Evolutionary conservation across 192 early-diverging fungal genomes (phyloP).

Genomic region (Entomortierella chlamydospora): DNA sequence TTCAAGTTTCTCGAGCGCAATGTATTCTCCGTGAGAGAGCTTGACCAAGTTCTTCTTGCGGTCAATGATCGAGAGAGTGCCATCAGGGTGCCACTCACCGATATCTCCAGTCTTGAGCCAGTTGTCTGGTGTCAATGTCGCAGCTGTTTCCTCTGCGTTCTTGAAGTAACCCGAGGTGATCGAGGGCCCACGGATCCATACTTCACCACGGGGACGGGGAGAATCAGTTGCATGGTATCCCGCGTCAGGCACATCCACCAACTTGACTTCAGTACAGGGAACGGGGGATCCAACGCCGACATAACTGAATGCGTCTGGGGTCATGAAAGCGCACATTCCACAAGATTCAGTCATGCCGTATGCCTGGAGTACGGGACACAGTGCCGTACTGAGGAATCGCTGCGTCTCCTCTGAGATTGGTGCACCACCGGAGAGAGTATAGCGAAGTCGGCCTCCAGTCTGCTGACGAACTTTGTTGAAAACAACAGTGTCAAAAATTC

Average conservation of each 20-base stretch:
- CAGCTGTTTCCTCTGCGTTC: conserved; percentile 78
- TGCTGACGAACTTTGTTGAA: conserved; percentile 83
- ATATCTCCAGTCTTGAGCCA: conserved; percentile 90
- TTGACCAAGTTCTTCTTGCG: conserved; percentile 86
- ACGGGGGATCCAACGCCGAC: conserved; percentile 78
- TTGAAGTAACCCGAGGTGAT: conserved; percentile 87
- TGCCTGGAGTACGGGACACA: conserved; percentile 85
- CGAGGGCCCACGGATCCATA: conserved; percentile 78
- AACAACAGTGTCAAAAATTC: conserved; percentile 74
- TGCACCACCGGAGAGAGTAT: conserved; percentile 87
- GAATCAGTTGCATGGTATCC: conserved; percentile 72
- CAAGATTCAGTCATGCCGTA: conserved; percentile 87
- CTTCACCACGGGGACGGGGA: conserved; percentile 87
- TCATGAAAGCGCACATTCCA: conserved; percentile 75
- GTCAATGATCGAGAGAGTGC: conserved; percentile 79
- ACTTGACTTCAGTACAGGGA: conserved; percentile 71
- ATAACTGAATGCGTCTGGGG: conserved; percentile 64
- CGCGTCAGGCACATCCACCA: conserved; percentile 72
- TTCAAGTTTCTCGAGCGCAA: conserved; percentile 93
- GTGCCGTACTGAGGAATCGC: conserved; percentile 74
- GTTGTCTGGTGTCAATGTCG: conserved; percentile 79
- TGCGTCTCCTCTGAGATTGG: conserved; percentile 86
- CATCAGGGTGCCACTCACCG: conserved; percentile 70
- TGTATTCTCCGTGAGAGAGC: conserved; percentile 81
- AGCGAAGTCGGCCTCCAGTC: conserved; percentile 84